Evolutionary conservation across 371 early-diverging fungal genomes (phyloP).

Genomic region (Rhizopus arrhizus): DNA sequence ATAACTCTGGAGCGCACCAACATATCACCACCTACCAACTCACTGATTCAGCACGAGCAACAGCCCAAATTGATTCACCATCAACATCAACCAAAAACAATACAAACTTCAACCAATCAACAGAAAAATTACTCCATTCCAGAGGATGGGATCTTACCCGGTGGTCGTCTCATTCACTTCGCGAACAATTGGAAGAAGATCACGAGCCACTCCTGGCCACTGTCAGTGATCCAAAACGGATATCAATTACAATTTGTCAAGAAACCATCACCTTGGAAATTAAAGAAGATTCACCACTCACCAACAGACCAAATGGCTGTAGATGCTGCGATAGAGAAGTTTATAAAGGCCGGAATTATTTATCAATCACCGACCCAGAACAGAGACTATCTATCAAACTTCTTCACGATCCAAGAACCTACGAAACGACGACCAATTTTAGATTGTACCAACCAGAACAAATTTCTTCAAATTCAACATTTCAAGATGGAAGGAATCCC

Average conservation of each 20-base stretch:
- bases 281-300: neutral
- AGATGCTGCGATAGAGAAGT: neutral
- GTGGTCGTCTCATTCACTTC: conserved; percentile 3
- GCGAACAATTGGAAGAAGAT: neutral
- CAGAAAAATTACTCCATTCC: conserved; percentile 7
- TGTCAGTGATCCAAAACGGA: conserved; percentile 4
- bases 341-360: conserved; percentile 3
- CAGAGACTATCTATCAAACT: neutral
- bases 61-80: too few species aligned
- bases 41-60: too few species aligned
- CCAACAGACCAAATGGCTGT: neutral
- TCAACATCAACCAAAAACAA: too few species aligned
- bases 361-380: conserved; percentile 8
- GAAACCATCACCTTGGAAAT: conserved; percentile 3
- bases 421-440: conserved; percentile 8
- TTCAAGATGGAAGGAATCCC: conserved; percentile 21
- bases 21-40: too few species aligned
- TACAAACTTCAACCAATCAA: too few species aligned
- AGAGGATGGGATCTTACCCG: conserved; percentile 6
- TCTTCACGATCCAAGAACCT: conserved; percentile 15
- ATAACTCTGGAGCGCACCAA: too few species aligned
- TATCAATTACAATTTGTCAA: conserved; percentile 4
- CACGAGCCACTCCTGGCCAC: conserved; percentile 5
- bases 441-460: conserved; percentile 9
- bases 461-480: conserved; percentile 7